Evolutionary conservation across 495 filamentous ascomycete genomes (phyloP), one percentile per base, ranked within the genome.

Genomic region (Tuber melanosporum): DNA sequence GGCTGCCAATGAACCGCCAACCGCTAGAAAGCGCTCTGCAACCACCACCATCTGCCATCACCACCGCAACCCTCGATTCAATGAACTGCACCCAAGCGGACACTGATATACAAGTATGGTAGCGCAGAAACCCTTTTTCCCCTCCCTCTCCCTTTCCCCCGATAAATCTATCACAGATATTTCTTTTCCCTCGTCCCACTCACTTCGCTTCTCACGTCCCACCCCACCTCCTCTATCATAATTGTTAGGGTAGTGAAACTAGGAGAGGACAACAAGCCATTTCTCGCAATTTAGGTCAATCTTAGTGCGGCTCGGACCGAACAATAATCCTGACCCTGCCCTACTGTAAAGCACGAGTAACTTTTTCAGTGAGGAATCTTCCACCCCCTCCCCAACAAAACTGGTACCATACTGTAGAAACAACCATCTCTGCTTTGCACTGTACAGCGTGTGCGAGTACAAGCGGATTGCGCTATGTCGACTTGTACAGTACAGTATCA

Each of bases 1-100:
- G 20, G 39, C 2, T 41, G 7, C 22, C 47, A 52, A 52, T 52
- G 47, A 52, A 26, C 9, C 22, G 22, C 22, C 42, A 10, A 57
- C 10, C 49, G 49, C 3, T 57, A 26, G 49, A 57, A 57, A 26
- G 26, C 26, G 20, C n/a, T 26, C 22, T 26, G 49, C 10, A 57
- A 57, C 49, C 47, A 52, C 47, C 47, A 22, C 47, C 19, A 42
- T 8, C 42, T 43, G 42, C 52, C 52, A n/a, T 22, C 22, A 66
- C 52, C 52, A n/a, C 52, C 22, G n/a, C 9, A 32, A 0, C n/a
- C n/a, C 57, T 32, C 26, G 3, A 32, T 32, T 66, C 57, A 66
- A 66, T 66, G 57, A 80, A 69, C 78, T 80, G 78, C 77, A 80
- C 78, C 73, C 77, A 80, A 80, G 78, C 77, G 78, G 75, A 80